Evolutionary conservation across 2,329 filamentous ascomycete genomes (phyloP).

Genomic region (Cytospora schulzeri): DNA sequence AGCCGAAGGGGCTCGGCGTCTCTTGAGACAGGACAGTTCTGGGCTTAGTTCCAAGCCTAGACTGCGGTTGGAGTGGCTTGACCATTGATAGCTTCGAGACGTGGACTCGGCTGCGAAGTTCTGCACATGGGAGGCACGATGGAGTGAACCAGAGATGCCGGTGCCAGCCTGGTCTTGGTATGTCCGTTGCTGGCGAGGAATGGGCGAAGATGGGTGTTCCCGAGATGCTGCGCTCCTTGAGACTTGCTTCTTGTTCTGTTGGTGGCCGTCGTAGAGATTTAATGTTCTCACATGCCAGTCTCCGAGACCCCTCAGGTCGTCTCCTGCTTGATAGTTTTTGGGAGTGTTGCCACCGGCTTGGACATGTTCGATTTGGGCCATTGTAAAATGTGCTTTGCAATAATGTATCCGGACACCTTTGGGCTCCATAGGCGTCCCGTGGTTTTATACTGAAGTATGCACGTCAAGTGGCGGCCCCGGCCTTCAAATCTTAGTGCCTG

Average conservation of each 20-base stretch:
- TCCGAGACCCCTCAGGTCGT: not conserved
- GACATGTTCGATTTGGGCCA: not conserved
- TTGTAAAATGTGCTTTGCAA: not conserved
- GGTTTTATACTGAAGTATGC: not conserved
- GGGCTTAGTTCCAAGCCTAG: not conserved
- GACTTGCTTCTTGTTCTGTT: not conserved
- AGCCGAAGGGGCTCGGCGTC: not conserved
- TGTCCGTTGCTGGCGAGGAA: not conserved
- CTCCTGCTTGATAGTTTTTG: not conserved
- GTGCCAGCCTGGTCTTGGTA: not conserved
- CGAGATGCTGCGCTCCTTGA: not conserved
- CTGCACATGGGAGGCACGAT: not conserved
- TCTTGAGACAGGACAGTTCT: not conserved
- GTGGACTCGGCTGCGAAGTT: not conserved
- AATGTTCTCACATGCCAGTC: not conserved
- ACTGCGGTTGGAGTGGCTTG: not conserved
- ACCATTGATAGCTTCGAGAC: not conserved
- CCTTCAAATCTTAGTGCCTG: not conserved
- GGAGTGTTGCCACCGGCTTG: not conserved
- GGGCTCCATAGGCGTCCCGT: not conserved
- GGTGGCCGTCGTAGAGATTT: not conserved
- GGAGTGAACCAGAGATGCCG: not conserved
- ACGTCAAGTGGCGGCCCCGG: not conserved
- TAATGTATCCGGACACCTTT: not conserved
- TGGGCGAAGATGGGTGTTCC: not conserved